A percentile compares a stretch with the other conserved stretches of the same genome.
Evolutionary conservation across 2,329 filamentous ascomycete species (phyloP).

Genomic region (Hypoxylon rubiginosum): DNA sequence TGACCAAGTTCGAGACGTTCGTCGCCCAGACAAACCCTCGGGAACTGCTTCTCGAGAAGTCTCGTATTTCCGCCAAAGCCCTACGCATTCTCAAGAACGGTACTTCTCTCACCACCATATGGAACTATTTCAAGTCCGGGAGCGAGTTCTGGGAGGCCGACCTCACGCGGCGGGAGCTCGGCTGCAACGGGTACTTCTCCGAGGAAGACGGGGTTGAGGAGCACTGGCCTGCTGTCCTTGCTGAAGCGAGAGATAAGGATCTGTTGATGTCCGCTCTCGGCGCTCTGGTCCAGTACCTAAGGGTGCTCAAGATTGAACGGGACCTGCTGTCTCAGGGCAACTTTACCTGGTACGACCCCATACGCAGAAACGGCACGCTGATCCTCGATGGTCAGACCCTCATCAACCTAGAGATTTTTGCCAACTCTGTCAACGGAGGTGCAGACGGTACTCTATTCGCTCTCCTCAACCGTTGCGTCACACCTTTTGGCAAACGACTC

Average conservation of each 20-base stretch:
- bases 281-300: constrained; percentile 87
- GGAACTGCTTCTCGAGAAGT: constrained; percentile 91
- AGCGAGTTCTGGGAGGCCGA: constrained; percentile 95
- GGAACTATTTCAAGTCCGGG: constrained; percentile 90
- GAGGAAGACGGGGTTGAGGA: constrained; percentile 66
- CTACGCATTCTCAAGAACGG: constrained; percentile 96
- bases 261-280: constrained; percentile 91
- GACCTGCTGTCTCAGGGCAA: constrained; percentile 90
- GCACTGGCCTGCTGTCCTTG: constrained; percentile 81
- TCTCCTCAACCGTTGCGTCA: constrained; percentile 93
- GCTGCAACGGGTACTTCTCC: constrained; percentile 82
- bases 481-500: constrained; percentile 95
- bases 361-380: constrained; percentile 88
- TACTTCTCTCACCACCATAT: constrained; percentile 90
- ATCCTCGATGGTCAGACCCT: constrained; percentile 96
- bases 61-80: constrained; percentile 86
- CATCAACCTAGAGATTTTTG: constrained; percentile 97
- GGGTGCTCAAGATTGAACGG: constrained; percentile 87
- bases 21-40: constrained; percentile 91
- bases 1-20: constrained; percentile 97
- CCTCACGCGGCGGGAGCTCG: constrained; percentile 83
- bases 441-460: constrained; percentile 88
- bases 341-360: constrained; percentile 92
- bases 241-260: constrained; percentile 81
- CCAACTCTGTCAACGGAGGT: constrained; percentile 90